These are phyloP conservation scores for Saturnispora mendoncae DNA, from an alignment of 805 yeast species.

Conservation along the genomic window DNA sequence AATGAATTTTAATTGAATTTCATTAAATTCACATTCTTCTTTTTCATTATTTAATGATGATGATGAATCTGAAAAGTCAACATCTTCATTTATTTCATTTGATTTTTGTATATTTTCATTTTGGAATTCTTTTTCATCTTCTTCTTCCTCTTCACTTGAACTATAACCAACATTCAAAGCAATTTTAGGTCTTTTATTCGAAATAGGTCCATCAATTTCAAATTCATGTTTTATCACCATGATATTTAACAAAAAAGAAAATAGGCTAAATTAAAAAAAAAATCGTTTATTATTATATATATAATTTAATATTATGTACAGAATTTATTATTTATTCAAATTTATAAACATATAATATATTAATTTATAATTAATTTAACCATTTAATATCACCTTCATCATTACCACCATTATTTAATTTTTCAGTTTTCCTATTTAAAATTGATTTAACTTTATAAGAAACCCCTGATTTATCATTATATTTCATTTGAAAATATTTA, in stretches of 20 bases:
- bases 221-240: not conserved
- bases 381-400: slow-evolving; percentile 39
- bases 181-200: not conserved
- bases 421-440: slow-evolving; percentile 47
- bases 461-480: slow-evolving; percentile 52
- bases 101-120: too few species aligned
- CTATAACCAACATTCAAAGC: slow-evolving; percentile 6
- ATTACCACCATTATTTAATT: slow-evolving; percentile 9
- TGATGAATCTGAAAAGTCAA: too few species aligned
- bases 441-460: slow-evolving; percentile 49
- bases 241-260: too few species aligned
- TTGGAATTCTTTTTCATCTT: not conserved
- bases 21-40: not conserved
- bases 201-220: too few species aligned
- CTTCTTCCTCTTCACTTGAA: slow-evolving; percentile 5
- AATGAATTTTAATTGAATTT: not conserved
- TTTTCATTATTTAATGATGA: too few species aligned
- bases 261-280: too few species aligned
- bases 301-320: too few species aligned
- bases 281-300: too few species aligned
- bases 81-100: too few species aligned
- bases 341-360: slow-evolving; percentile 6
- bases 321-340: too few species aligned
- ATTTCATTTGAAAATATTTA: slow-evolving; percentile 46
- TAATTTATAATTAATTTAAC: slow-evolving; percentile 26